Evolutionary conservation across 441 rosid genomes (phyloP).

Genomic region (Jatropha multifida): DNA sequence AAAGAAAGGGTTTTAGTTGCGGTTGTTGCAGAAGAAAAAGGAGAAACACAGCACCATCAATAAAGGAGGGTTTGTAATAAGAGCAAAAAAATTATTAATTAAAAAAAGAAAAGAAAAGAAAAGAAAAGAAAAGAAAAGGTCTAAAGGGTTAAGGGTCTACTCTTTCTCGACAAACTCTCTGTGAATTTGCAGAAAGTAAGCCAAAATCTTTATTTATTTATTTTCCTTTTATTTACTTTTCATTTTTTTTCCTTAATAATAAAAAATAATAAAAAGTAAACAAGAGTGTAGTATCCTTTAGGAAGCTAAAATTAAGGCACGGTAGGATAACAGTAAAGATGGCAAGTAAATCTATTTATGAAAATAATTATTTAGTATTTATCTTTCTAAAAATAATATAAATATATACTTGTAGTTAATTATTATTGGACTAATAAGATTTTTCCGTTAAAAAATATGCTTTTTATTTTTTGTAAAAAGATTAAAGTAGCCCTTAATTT

Average conservation of each 20-base stretch:
- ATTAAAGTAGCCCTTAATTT: too few species aligned
- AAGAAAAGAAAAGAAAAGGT: slow-evolving; percentile 9
- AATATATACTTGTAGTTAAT: too few species aligned
- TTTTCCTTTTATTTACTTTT: neutral
- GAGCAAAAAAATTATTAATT: neutral
- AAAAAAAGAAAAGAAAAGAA: too few species aligned
- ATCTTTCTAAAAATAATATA: too few species aligned
- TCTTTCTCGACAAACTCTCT: slow-evolving; percentile 8
- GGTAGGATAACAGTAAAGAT: neutral
- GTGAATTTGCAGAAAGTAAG: slow-evolving; percentile 31
- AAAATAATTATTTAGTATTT: too few species aligned
- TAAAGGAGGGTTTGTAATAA: slow-evolving; percentile 38
- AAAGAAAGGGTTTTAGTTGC: slow-evolving; percentile 39
- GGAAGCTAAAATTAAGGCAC: neutral
- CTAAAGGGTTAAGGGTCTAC: neutral
- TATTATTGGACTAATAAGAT: too few species aligned
- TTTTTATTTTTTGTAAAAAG: too few species aligned
- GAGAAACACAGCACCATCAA: slow-evolving; percentile 40
- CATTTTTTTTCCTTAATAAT: neutral
- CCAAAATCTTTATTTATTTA: slow-evolving; percentile 11
- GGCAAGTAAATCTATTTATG: neutral
- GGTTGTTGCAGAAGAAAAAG: slow-evolving; percentile 44
- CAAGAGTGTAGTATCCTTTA: neutral
- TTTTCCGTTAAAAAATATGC: too few species aligned
- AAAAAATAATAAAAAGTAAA: too few species aligned